Evolutionary conservation across 192 early-diverging fungal genomes (phyloP), one percentile per base, ranked within the genome.

Genomic region (Rhizoclosmatium sp.): DNA sequence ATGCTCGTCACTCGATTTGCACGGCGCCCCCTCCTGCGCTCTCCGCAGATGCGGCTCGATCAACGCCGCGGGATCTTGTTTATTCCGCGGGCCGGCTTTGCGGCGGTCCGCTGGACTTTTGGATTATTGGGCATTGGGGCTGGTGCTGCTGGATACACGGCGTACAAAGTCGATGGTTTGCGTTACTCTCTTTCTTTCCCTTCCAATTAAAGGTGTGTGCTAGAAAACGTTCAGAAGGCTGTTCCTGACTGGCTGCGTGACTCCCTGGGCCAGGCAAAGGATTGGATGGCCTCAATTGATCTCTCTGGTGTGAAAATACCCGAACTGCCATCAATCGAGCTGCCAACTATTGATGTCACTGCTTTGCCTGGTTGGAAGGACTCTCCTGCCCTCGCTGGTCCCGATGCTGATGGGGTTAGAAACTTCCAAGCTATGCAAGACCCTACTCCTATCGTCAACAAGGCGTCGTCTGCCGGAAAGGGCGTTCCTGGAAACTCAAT

Each of bases 211-310:
- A 44, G 7, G 4, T 41, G 39, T 61, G 42, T 14, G 65, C 31
- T 48, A 69, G 84, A 85, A 59, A 47, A 84, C 46, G 59, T 71
- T 58, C 71, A 82, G 62, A 64, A 80, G n/a, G 78, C 82, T 46
- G 76, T 88, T 4, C 87, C 87, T 3, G 87, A 85, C 42, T 88
- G 87, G 87, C 48, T 84, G 46, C 72, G 78, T 12, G 83, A 86
- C 42, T 78, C 82, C 19, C 74, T 77, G 42, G 23, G 58, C 12
- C 74, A 84, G 49, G 79, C 83, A 2, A 82, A 79, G 16, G 78
- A 82, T 1, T 85, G 62, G 62, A 42, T 86, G 10, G 39, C 46
- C 19, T 46, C 44, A n/a, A 65, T 86, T 39, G 81, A 88, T 39
- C 58, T 85, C 16, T 41, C 46, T 40, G 82, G 79, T 39, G 64